phyloP scores from a whole-genome alignment of 1,284 basidiomycete genomes.

The Phylloporus sp. region DNA sequence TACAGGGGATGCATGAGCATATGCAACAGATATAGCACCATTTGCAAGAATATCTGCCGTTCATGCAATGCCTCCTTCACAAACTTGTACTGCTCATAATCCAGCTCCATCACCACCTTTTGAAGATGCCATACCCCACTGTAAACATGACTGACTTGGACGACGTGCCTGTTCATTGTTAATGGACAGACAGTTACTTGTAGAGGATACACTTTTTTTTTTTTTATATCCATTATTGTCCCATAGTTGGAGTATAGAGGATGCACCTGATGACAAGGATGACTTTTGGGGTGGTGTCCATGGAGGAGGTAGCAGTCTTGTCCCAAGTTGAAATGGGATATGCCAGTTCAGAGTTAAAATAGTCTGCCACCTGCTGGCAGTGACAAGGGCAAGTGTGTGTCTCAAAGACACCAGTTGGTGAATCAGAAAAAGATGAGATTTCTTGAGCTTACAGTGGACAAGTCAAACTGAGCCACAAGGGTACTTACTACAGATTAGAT shows the following conservation, averaged over 20 bases:
- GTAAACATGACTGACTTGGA: slow-evolving; percentile 97
- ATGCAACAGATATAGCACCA: slow-evolving; percentile 90
- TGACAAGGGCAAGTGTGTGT: slow-evolving; percentile 58
- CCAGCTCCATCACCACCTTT: slow-evolving; percentile 95
- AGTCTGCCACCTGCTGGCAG: slow-evolving; percentile 66
- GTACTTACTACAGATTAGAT: too few species aligned
- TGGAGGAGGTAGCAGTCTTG: slow-evolving; percentile 70
- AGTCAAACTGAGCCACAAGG: background rate
- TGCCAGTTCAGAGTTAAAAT: slow-evolving; percentile 73
- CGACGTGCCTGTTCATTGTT: slow-evolving; percentile 78
- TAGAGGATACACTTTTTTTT: too few species aligned
- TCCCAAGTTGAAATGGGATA: slow-evolving; percentile 69
- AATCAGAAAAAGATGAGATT: slow-evolving; percentile 27
- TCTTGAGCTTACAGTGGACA: background rate
- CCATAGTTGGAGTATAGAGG: too few species aligned
- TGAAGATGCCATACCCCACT: slow-evolving; percentile 97
- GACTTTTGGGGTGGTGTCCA: slow-evolving; percentile 87
- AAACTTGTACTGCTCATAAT: slow-evolving; percentile 97
- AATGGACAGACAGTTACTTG: slow-evolving; percentile 33
- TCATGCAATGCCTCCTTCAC: slow-evolving; percentile 94
- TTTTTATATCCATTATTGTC: too few species aligned
- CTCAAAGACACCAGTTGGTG: slow-evolving; percentile 59
- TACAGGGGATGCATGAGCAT: slow-evolving; percentile 95
- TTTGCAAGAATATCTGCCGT: slow-evolving; percentile 92
- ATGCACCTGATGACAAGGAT: slow-evolving; percentile 89